Evolutionary conservation across 768 basidiomycete species (phyloP).

Genomic region (Rhizopogon vesiculosus): DNA sequence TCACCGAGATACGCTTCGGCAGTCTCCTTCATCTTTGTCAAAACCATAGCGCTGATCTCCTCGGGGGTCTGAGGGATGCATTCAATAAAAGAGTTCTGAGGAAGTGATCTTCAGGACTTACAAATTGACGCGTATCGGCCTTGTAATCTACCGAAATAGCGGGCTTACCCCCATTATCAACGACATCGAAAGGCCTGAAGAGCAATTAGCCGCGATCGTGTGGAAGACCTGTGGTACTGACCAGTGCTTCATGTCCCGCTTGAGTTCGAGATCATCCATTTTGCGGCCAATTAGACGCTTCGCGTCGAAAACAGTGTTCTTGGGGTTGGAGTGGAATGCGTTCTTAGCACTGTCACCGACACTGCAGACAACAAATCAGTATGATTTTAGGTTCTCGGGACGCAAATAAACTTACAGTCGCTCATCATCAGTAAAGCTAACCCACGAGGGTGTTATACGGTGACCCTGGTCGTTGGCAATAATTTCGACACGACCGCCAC

Average conservation of each 20-base stretch:
- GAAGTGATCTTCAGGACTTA: conserved; percentile 34
- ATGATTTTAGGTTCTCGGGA: no score
- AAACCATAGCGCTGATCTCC: conserved; percentile 94
- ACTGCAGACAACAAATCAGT: conserved; percentile 12
- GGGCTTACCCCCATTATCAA: conserved; percentile 80
- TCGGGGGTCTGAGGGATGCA: conserved; percentile 67
- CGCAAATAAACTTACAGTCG: conserved; percentile 39
- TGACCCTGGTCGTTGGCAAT: conserved; percentile 89
- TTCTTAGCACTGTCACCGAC: conserved; percentile 98
- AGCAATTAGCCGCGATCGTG: neutral
- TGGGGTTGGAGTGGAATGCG: conserved; percentile 85
- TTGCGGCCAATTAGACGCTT: conserved; percentile 93
- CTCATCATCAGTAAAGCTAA: conserved; percentile 75
- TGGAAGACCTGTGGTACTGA: neutral
- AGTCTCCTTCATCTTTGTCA: conserved; percentile 98
- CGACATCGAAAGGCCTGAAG: conserved; percentile 63
- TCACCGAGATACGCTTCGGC: conserved; percentile 97
- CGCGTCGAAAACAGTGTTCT: conserved; percentile 95
- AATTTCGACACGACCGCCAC: conserved; percentile 82
- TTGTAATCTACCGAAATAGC: conserved; percentile 74
- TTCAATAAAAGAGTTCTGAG: neutral
- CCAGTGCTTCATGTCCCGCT: conserved; percentile 88
- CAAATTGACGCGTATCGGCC: conserved; percentile 77
- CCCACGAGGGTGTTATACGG: conserved; percentile 89
- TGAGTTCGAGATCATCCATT: conserved; percentile 73